A percentile compares a stretch with the other conserved stretches of the same genome.
These are phyloP conservation scores for Kuraishia capsulata DNA, from an alignment of 805 yeast genomes.

Conservation along the genomic window DNA sequence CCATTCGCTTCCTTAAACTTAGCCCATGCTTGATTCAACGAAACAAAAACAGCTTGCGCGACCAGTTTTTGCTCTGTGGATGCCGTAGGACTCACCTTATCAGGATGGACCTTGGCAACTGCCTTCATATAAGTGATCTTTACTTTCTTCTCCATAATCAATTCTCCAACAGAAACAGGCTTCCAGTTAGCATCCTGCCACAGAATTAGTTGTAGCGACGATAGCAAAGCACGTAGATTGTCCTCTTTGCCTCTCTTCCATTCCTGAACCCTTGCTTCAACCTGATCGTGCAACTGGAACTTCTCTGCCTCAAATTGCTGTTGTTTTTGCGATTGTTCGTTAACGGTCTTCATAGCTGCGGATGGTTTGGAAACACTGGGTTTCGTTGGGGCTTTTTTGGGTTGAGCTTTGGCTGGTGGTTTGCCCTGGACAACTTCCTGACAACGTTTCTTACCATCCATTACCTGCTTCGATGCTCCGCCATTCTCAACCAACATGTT, in stretches of 20 bases:
- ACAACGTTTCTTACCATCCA: constrained; percentile 84
- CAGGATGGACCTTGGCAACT: constrained; percentile 74
- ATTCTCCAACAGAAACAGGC: constrained; percentile 56
- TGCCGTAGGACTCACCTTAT: constrained; percentile 57
- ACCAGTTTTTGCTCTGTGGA: constrained; percentile 68
- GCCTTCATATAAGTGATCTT: constrained; percentile 79
- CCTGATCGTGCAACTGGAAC: constrained; percentile 53
- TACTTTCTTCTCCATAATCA: constrained; percentile 84
- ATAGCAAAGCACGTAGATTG: constrained; percentile 68
- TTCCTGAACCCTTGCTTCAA: constrained; percentile 38
- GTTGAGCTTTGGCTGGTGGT: constrained; percentile 18
- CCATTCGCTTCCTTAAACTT: constrained; percentile 54
- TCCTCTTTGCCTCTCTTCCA: constrained; percentile 78
- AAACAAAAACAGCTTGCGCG: constrained; percentile 80
- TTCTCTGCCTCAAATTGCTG: constrained; percentile 47
- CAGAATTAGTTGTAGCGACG: constrained; percentile 58
- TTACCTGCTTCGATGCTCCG: constrained; percentile 44
- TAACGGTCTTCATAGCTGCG: constrained; percentile 45
- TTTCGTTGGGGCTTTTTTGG: constrained; percentile 12
- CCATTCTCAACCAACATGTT: constrained; percentile 59
- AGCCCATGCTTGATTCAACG: constrained; percentile 88
- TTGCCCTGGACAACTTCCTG: constrained; percentile 53
- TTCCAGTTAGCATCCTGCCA: constrained; percentile 65
- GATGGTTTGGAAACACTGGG: constrained; percentile 7
- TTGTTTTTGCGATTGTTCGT: constrained; percentile 34